These are phyloP conservation scores for Kurtzmaniella quercitrusa DNA, from an alignment of 1,139 yeast species.

Conservation along the genomic window DNA sequence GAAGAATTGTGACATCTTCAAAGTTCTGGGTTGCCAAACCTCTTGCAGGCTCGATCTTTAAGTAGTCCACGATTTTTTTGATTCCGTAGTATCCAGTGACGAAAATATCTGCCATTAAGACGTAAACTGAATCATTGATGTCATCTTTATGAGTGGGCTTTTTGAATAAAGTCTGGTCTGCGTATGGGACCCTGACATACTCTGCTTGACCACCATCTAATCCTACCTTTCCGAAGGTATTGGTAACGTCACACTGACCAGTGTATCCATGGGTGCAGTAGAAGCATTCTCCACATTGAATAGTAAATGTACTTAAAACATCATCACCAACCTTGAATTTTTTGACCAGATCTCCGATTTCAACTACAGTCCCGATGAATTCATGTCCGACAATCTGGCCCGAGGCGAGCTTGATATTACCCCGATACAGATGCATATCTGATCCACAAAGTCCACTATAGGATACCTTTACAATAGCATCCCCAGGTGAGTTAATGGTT, in stretches of 20 bases:
- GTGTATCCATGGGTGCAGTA: constrained; percentile 51
- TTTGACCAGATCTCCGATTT: constrained; percentile 30
- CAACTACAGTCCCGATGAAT: constrained; percentile 41
- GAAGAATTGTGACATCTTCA: constrained; percentile 39
- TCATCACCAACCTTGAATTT: constrained; percentile 38
- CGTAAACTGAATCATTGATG: constrained; percentile 45
- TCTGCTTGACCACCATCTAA: constrained; percentile 62
- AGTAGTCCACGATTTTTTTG: constrained; percentile 44
- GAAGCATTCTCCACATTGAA: constrained; percentile 56
- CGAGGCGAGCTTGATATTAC: constrained; percentile 41
- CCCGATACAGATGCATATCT: constrained; percentile 59
- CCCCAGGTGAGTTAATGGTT: constrained; percentile 31
- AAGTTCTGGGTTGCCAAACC: constrained; percentile 15
- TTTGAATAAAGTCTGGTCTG: constrained; percentile 46
- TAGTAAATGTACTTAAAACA: constrained; percentile 50
- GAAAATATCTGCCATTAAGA: constrained; percentile 64
- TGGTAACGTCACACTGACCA: constrained; percentile 49
- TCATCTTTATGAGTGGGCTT: constrained; percentile 27
- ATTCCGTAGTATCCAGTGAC: constrained; percentile 63
- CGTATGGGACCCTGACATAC: constrained; percentile 55
- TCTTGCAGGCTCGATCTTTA: constrained; percentile 19
- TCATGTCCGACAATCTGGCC: constrained; percentile 53
- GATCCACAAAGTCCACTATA: constrained; percentile 61
- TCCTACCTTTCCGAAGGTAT: constrained; percentile 52
- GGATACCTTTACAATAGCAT: constrained; percentile 49